A percentile compares a stretch with the other conserved stretches of the same genome.
phyloP scores from a whole-genome alignment of 2,329 filamentous ascomycete genomes.

The Tolypocladium album region DNA sequence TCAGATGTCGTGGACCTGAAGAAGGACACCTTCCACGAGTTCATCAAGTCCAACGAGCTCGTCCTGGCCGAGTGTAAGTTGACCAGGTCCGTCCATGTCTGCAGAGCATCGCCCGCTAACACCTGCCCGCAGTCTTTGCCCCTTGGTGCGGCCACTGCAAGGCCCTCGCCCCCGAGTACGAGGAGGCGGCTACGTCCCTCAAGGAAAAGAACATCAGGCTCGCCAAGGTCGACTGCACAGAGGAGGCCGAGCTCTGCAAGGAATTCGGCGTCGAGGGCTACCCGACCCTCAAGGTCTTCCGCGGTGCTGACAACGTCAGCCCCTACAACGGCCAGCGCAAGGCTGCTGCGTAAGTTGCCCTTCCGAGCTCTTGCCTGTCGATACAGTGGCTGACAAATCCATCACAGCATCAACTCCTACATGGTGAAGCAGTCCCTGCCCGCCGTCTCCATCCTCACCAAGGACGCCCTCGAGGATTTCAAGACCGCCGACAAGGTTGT shows the following conservation, averaged over 20 bases:
- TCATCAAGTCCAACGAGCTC: slow-evolving; percentile 75
- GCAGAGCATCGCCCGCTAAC: background rate
- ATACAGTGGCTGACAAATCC: slow-evolving; percentile 9
- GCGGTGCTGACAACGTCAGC: slow-evolving; percentile 67
- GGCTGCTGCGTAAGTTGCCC: slow-evolving; percentile 53
- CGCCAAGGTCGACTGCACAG: slow-evolving; percentile 90
- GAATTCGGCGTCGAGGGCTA: slow-evolving; percentile 90
- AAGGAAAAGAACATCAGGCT: slow-evolving; percentile 84
- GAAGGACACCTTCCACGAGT: slow-evolving; percentile 76
- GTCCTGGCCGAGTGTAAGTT: slow-evolving; percentile 87
- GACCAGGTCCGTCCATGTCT: background rate
- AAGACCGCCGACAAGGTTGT: slow-evolving; percentile 98
- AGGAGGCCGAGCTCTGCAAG: slow-evolving; percentile 85
- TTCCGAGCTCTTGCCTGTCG: background rate
- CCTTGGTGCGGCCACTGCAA: slow-evolving; percentile 99
- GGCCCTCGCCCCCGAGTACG: slow-evolving; percentile 87
- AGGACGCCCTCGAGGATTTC: slow-evolving; percentile 85
- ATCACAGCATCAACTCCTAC: slow-evolving; percentile 57
- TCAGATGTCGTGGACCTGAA: slow-evolving; percentile 82
- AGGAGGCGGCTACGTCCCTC: slow-evolving; percentile 71
- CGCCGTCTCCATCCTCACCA: slow-evolving; percentile 72
- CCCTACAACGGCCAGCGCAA: slow-evolving; percentile 88
- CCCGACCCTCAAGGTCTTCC: slow-evolving; percentile 98
- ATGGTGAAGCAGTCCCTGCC: slow-evolving; percentile 98
- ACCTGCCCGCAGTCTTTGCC: slow-evolving; percentile 59